Evolutionary conservation across 345 rosid species (phyloP), one percentile per base, ranked within the genome.

Genomic region (Clarkia xantiana): DNA sequence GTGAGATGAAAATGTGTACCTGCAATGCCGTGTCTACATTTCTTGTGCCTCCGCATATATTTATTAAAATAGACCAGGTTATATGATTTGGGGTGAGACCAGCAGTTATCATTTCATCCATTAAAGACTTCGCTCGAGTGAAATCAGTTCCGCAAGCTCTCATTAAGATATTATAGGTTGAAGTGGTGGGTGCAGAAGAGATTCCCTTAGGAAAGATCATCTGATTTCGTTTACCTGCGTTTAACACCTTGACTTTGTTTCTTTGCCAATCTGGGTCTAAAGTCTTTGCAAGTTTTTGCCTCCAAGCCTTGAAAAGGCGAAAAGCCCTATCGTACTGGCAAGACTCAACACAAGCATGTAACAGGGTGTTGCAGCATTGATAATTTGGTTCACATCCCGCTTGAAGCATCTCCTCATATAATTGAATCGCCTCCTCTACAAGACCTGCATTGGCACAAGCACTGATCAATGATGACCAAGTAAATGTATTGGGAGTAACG

Each of bases 391-490:
- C 74, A 67, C 82, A 83, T 18, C 94, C 94, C 72, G 91, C 63
- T 49, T 57, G 67, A 75, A 83, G 69, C 97, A 83, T 90, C 65
- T 86, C 94, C 58, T 82, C 81, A 56, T 83, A 79, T 59, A 86
- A 59, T 52, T 74, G 75, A 62, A 74, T 72, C 59, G 91, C 82
- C 63, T 71, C 76, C 70, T 85, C 95, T 39, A 86, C 91, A 59
- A 80, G 74, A 45, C 97, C 94, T 23, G 84, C 88, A 61, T 79
- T 83, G 54, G 88, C 91, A 67, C 94, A 82, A 20, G 95, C 91
- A 71, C 86, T 81, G 71, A 90, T 79, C 80, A 90, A 62, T 1
- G 97, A 76, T 20, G 94, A 86, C 97, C 97, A 86, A 18, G 94
- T 79, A 64, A 69, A 69, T 29, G 68, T 81, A 61, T 86, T 86